Conservation (phyloP, 225 moss, liverwort and hornwort genomes). For the Ulota crispa region DNA sequence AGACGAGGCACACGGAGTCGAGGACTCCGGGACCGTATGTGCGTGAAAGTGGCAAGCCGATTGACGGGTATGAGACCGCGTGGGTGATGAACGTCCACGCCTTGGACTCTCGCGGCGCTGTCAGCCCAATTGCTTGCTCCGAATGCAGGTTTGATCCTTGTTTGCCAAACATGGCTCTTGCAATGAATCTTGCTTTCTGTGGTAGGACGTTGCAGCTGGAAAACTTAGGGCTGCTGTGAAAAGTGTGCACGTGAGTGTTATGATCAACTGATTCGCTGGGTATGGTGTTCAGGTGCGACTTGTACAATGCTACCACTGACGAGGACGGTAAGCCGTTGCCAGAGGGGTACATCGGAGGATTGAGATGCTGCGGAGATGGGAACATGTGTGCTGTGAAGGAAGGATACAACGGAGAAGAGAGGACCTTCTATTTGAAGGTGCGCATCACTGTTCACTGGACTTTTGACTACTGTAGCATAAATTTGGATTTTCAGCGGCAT, state of each 20-base stretch:
- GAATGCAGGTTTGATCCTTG: conserved; percentile 37
- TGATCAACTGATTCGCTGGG: background rate
- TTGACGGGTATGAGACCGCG: conserved; percentile 18
- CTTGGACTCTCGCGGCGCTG: conserved; percentile 43
- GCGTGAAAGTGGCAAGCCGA: conserved; percentile 2
- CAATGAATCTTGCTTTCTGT: too few relatives aligned
- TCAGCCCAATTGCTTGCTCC: conserved; percentile 27
- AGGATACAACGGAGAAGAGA: conserved; percentile 30
- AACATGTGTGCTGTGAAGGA: conserved; percentile 36
- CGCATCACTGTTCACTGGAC: too few relatives aligned
- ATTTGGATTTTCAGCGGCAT: background rate
- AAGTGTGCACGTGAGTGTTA: too few relatives aligned
- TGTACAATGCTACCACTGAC: conserved; percentile 45
- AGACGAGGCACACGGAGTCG: conserved; percentile 34
- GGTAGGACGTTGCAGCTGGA: too few relatives aligned
- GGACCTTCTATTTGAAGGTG: conserved; percentile 37
- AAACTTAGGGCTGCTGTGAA: too few relatives aligned
- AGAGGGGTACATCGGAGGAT: conserved; percentile 52
- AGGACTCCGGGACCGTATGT: conserved; percentile 26
- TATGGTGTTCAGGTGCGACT: conserved; percentile 23
- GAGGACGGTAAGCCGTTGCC: conserved; percentile 44
- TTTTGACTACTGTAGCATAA: background rate
- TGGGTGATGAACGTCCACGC: conserved; percentile 45
- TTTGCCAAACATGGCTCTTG: background rate
- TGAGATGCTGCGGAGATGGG: conserved; percentile 49